A percentile compares a stretch with the other conserved stretches of the same genome.
Conservation (phyloP, 306 rosid genomes). For the Vigna hirtella region DNA sequence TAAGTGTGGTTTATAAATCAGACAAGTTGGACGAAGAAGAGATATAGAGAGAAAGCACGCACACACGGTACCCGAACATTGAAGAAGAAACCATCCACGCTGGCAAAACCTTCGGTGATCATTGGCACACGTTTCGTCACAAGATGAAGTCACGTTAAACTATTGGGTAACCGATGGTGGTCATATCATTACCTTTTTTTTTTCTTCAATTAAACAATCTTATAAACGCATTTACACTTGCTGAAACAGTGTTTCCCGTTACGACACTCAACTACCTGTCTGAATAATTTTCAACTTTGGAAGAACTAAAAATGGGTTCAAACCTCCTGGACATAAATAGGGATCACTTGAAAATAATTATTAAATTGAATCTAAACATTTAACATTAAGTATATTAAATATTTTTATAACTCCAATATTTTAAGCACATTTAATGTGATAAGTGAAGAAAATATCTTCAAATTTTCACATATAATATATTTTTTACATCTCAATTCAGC, state of each 20-base stretch:
- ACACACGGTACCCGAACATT: background rate
- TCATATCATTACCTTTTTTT: background rate
- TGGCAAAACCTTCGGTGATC: conserved; percentile 16
- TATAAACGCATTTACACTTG: background rate
- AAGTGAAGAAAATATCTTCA: no score
- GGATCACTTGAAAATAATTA: no score
- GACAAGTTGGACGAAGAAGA: background rate
- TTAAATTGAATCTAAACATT: no score
- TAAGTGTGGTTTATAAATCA: conserved; percentile 49
- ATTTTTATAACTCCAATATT: no score
- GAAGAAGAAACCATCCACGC: conserved; percentile 34
- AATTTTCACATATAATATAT: no score
- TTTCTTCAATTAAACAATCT: background rate
- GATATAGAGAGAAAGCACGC: background rate
- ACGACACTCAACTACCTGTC: conserved; percentile 20
- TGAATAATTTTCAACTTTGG: background rate
- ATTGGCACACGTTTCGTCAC: background rate
- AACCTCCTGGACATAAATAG: no score
- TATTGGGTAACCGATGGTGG: background rate
- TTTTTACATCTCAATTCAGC: no score
- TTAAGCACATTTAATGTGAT: no score
- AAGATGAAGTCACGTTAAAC: background rate
- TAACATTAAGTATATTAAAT: no score
- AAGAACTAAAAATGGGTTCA: no score
- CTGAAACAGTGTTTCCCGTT: background rate